Base-by-base conservation (phyloP, 2,329 filamentous ascomycete genomes). In the Fusarium sp. region DNA sequence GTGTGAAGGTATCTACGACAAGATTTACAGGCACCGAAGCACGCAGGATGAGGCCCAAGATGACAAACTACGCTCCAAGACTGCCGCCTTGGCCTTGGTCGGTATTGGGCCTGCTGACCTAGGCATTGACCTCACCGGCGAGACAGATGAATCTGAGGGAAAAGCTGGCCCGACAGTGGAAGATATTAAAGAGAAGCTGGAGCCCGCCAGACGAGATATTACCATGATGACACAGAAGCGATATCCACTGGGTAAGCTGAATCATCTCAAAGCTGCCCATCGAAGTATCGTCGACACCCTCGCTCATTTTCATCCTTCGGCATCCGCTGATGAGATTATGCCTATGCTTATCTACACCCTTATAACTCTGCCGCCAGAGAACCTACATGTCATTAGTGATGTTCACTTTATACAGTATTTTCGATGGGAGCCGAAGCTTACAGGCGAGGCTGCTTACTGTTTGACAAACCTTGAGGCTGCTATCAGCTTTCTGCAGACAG, bases 301-400 rank as follows among this genome's bases (percentile, higher is more conserved):
- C 54, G 87, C 89, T 8, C 86, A 90, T 74, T 91, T 91, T 66
- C 89, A 91, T 69, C 89, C 89, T 23, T 91, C 95, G 2, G 97
- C 96, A 2, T 98, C 96, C 2, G 96, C 96, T 6, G 96, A 99
- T 79, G 96, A 98, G 82, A 97, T 99, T 60, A 91, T 99, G 80
- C 96, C 96, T 2, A 97, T 97, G 81, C 87, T 99, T 70, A 99
- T 99, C 69, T 99, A 97, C 83, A 94, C 94, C 0, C 88, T 99
- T 67, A 97, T 99, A 79, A 98, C 94, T 6, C 92, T 95, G 48
- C 92, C 94, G 1, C 93, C 95, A 0, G 93, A 96, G 80, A 89
- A 91, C 38, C 91, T 98, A 52, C 93, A 95, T 80, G 92, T 95
- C 61, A 94, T 97, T 78, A 98, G 95, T 84, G 97, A 99, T 80